Percentiles rank a stretch among this genome's conserved stretches.
Evolutionary conservation across 2,329 filamentous ascomycete genomes (phyloP).

Genomic region (Colletotrichum eleusines): DNA sequence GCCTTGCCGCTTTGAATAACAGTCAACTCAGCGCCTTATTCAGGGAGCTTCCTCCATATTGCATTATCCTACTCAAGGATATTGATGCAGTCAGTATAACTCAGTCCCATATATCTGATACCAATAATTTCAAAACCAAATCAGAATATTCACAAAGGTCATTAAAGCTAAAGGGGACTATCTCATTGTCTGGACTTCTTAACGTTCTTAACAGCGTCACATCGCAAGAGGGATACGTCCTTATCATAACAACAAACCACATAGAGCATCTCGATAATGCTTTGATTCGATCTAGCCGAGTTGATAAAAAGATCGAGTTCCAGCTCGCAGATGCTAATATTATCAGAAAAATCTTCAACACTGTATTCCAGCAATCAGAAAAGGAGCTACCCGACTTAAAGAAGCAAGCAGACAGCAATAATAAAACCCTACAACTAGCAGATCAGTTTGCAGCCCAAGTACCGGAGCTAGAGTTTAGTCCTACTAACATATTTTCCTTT

Average conservation of each 20-base stretch:
- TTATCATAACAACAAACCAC: conserved; percentile 48
- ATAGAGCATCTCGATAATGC: conserved; percentile 45
- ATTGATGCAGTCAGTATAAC: conserved; percentile 49
- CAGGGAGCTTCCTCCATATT: conserved; percentile 50
- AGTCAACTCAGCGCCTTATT: conserved; percentile 49
- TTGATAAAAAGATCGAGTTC: conserved; percentile 67
- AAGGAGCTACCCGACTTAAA: background rate
- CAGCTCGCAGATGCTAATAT: background rate
- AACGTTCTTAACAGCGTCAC: conserved; percentile 45
- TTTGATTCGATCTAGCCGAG: conserved; percentile 55
- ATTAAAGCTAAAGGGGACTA: conserved; percentile 18
- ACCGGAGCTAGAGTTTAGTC: background rate
- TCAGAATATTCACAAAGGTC: background rate
- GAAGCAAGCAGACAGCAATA: background rate
- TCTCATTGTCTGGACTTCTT: conserved; percentile 42
- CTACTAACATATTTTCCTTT: conserved; percentile 1
- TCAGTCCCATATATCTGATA: background rate
- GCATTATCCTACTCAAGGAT: conserved; percentile 56
- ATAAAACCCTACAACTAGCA: background rate
- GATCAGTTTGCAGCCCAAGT: background rate
- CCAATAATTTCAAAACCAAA: background rate
- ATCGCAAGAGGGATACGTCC: conserved; percentile 43
- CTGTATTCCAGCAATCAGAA: background rate
- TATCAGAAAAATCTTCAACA: background rate
- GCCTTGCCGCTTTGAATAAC: conserved; percentile 49